Percentiles rank a stretch among this genome's conserved stretches.
Conservation (phyloP, 176 grass and related monocot species). For the Oryza australiensis region DNA sequence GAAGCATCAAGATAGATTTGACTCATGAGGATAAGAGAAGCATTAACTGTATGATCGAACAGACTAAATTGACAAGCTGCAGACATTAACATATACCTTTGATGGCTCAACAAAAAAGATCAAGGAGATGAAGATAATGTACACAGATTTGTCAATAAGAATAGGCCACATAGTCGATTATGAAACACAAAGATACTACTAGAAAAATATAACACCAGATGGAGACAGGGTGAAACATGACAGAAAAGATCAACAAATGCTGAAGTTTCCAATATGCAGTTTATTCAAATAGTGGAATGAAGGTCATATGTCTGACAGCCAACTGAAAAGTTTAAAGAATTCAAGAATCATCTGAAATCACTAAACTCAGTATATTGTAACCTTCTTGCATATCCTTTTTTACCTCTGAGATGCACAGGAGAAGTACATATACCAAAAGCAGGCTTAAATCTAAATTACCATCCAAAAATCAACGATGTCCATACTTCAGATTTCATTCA, state of each 20-base stretch:
- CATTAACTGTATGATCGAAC: not conserved
- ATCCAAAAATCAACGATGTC: not conserved
- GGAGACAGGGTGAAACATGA: not conserved
- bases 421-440: not conserved
- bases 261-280: not conserved
- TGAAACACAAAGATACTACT: not conserved
- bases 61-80: not conserved
- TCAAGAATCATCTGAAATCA: not conserved
- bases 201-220: not conserved
- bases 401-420: not conserved
- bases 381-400: not conserved
- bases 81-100: not conserved
- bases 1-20: not conserved
- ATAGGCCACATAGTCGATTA: not conserved
- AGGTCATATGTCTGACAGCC: not conserved
- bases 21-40: not conserved
- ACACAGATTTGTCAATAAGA: constrained; percentile 10
- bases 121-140: not conserved
- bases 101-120: not conserved
- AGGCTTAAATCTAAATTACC: not conserved
- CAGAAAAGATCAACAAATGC: constrained; percentile 23
- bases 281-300: not conserved
- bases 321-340: not conserved
- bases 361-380: not conserved
- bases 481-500: not conserved